Evolutionary conservation across 306 rosid species (phyloP).

Genomic region (Cucumis hystrix): DNA sequence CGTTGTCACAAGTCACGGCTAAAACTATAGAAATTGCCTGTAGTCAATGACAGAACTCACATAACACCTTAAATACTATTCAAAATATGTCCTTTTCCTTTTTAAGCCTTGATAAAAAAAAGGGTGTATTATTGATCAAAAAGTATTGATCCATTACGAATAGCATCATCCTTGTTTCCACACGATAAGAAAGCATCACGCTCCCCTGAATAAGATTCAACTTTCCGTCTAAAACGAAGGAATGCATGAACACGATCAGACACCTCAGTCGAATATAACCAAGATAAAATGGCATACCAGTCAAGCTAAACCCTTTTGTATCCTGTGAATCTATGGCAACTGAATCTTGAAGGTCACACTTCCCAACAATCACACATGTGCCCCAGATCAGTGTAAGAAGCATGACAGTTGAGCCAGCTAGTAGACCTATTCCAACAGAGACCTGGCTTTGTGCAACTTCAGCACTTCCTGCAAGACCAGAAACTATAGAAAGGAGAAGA

Average conservation of each 20-base stretch:
- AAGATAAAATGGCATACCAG: constrained; percentile 15
- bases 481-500: constrained; percentile 26
- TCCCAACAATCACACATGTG: constrained; percentile 50
- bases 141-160: neutral
- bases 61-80: neutral
- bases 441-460: constrained; percentile 58
- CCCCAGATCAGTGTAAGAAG: constrained; percentile 59
- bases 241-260: neutral
- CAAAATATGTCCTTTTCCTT: neutral
- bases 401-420: constrained; percentile 72
- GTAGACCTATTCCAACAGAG: constrained; percentile 61
- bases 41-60: neutral
- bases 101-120: neutral
- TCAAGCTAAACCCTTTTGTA: constrained; percentile 33
- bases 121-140: too few species aligned
- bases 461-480: constrained; percentile 47
- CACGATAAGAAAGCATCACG: neutral
- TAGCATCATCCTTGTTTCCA: neutral
- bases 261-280: neutral
- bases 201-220: neutral
- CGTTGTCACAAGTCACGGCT: neutral
- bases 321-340: constrained; percentile 18
- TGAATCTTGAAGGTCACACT: constrained; percentile 30
- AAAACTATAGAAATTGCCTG: neutral
- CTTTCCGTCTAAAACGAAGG: neutral